phyloP scores from a whole-genome alignment of 352 stramenopile species.

The Phytophthora colocasiae region DNA sequence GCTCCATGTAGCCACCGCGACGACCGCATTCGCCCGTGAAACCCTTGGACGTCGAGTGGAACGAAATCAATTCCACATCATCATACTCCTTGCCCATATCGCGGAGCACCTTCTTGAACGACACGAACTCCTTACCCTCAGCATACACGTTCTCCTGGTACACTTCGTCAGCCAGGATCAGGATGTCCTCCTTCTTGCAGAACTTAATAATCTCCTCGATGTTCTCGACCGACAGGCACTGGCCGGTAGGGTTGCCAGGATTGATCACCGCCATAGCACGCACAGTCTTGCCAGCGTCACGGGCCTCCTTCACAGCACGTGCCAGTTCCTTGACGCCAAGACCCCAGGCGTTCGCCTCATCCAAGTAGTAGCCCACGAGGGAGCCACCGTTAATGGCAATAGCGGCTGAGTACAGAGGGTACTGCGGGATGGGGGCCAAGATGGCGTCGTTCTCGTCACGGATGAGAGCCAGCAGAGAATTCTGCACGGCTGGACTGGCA shows the following conservation, averaged over 20 bases:
- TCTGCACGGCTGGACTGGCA: conserved; percentile 95
- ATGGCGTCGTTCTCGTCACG: conserved; percentile 88
- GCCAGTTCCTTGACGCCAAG: conserved; percentile 91
- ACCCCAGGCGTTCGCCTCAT: conserved; percentile 95
- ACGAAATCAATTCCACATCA: conserved; percentile 97
- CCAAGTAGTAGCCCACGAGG: conserved; percentile 98
- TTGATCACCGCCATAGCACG: conserved; percentile 99
- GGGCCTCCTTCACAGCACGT: conserved; percentile 89
- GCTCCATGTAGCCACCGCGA: conserved; percentile 97
- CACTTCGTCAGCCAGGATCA: conserved; percentile 98
- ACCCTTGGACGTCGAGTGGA: conserved; percentile 99
- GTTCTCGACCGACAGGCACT: conserved; percentile 87
- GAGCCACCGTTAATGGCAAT: conserved; percentile 95
- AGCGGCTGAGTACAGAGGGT: conserved; percentile 99
- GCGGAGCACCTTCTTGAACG: conserved; percentile 94
- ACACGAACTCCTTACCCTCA: conserved; percentile 93
- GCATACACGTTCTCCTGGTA: conserved; percentile 99
- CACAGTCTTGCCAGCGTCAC: conserved; percentile 91
- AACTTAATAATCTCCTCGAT: conserved; percentile 97
- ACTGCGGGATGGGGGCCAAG: conserved; percentile 99
- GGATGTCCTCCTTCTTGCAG: conserved; percentile 93
- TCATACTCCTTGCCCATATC: conserved; percentile 87
- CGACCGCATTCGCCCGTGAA: conserved; percentile 99
- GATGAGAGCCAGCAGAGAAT: conserved; percentile 93
- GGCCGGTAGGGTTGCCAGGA: conserved; percentile 98